phyloP scores from a whole-genome alignment of 106 monocot species.

The Apostasia ramifera region DNA sequence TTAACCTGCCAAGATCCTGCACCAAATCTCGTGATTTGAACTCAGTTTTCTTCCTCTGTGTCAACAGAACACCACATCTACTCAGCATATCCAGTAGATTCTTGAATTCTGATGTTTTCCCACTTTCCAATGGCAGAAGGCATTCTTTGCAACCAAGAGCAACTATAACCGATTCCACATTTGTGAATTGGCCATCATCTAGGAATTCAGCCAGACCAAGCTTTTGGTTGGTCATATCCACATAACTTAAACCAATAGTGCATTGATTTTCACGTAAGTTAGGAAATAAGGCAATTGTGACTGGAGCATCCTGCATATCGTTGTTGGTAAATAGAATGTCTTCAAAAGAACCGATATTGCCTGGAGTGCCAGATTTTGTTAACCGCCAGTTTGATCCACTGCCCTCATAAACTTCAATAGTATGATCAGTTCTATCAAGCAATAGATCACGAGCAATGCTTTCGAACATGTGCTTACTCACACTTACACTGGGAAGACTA shows the following conservation, averaged over 20 bases:
- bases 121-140: conserved; percentile 67
- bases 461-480: conserved; percentile 95
- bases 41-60: conserved; percentile 86
- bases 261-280: conserved; percentile 65
- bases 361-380: conserved; percentile 81
- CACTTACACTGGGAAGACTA: conserved; percentile 70
- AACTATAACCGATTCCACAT: conserved; percentile 81
- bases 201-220: conserved; percentile 89
- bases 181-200: conserved; percentile 92
- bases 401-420: conserved; percentile 92
- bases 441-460: conserved; percentile 83
- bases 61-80: conserved; percentile 78
- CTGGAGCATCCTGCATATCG: conserved; percentile 98
- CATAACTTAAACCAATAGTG: conserved; percentile 71
- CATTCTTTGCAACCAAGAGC: conserved; percentile 98
- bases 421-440: conserved; percentile 85
- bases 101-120: conserved; percentile 45
- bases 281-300: conserved; percentile 67
- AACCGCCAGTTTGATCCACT: conserved; percentile 93
- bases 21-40: conserved; percentile 89
- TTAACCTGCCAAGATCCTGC: conserved; percentile 86
- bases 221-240: conserved; percentile 72
- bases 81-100: conserved; percentile 47
- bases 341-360: conserved; percentile 92
- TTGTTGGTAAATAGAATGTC: conserved; percentile 97